Conservation (phyloP, 495 filamentous ascomycete species). For the Aspergillus indologenus region DNA sequence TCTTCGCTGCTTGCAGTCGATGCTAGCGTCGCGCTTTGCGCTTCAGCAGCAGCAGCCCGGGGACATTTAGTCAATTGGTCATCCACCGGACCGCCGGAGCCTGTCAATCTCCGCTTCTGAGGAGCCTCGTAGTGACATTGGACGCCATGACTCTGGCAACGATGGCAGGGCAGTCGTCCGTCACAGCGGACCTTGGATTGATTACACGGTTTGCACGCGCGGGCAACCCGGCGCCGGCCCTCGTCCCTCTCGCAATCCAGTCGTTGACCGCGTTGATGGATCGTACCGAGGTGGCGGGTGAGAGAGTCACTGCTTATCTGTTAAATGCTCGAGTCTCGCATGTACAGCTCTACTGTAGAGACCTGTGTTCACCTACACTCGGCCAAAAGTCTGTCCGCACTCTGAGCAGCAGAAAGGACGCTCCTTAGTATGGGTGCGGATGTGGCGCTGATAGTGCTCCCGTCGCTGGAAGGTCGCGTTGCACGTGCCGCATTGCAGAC, state of each 20-base stretch:
- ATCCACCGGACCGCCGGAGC: not conserved
- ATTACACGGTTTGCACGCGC: not conserved
- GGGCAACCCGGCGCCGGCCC: not conserved
- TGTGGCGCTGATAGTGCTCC: not conserved
- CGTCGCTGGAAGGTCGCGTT: not conserved
- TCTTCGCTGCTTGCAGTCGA: too few relatives aligned
- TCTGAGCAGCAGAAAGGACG: not conserved
- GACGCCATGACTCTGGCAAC: not conserved
- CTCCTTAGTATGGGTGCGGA: not conserved
- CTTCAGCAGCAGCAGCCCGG: too few relatives aligned
- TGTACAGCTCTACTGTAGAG: too few relatives aligned
- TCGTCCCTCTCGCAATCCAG: too few relatives aligned
- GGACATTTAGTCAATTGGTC: not conserved
- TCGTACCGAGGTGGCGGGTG: not conserved
- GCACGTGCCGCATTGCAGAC: not conserved
- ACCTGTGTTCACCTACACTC: not conserved
- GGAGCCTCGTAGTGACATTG: not conserved
- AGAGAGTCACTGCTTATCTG: not conserved
- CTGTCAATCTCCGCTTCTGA: not conserved
- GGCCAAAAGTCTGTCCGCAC: not conserved
- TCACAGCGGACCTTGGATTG: conserved; percentile 1
- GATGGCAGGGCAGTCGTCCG: not conserved
- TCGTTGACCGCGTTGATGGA: not conserved
- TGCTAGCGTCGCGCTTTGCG: too few relatives aligned
- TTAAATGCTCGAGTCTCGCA: too few relatives aligned